Percentiles rank a stretch among this genome's conserved stretches.
phyloP scores from a whole-genome alignment of 2,329 filamentous ascomycete species.

The Pseudocercospora cruenta region DNA sequence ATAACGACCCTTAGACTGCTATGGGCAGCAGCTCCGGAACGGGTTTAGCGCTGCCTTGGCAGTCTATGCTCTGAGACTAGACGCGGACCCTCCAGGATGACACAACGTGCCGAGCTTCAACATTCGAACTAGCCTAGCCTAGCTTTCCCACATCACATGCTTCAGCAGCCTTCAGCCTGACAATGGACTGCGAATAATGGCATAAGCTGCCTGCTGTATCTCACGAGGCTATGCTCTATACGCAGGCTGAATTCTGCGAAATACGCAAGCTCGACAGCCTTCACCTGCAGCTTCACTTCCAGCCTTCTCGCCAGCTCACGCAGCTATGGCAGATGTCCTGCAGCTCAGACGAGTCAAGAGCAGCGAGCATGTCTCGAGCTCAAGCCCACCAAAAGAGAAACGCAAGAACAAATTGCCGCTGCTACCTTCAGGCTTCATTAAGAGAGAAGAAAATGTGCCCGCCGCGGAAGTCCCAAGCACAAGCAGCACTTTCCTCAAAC shows the following conservation, averaged over 20 bases:
- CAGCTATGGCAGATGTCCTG: constrained; percentile 3
- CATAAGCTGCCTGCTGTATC: background rate
- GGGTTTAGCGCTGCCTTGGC: too few relatives aligned
- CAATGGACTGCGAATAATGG: background rate
- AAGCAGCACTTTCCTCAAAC: background rate
- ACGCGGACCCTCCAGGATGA: too few relatives aligned
- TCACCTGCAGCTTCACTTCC: background rate
- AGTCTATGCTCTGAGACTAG: too few relatives aligned
- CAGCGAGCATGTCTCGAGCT: background rate
- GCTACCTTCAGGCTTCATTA: background rate
- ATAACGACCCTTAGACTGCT: too few relatives aligned
- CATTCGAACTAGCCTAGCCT: too few relatives aligned
- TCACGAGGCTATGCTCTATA: too few relatives aligned
- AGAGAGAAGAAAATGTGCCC: background rate
- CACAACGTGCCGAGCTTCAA: too few relatives aligned
- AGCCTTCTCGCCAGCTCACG: background rate
- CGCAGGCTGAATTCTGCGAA: too few relatives aligned
- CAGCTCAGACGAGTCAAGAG: background rate
- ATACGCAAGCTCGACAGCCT: background rate
- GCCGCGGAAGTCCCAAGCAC: background rate
- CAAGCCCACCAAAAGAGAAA: background rate
- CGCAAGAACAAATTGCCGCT: constrained; percentile 5
- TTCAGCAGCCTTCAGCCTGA: background rate
- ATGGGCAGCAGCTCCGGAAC: too few relatives aligned
- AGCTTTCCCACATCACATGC: background rate